These are phyloP conservation scores for Synchytrium microbalum DNA, from an alignment of 371 early-diverging fungal genomes.

Conservation along the genomic window DNA sequence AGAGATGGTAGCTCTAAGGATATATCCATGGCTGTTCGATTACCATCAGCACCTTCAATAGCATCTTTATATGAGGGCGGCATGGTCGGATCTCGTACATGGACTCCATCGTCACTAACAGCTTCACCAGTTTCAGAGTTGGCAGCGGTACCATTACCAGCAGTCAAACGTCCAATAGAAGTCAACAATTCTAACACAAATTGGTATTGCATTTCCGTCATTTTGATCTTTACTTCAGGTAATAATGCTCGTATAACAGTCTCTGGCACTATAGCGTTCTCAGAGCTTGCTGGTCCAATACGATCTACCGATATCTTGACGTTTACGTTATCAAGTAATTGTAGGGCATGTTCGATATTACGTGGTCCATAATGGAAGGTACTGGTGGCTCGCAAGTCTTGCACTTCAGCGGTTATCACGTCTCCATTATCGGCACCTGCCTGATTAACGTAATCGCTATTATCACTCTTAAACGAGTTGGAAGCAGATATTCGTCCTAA, in stretches of 20 bases:
- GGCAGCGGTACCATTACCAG: not conserved
- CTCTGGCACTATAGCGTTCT: not conserved
- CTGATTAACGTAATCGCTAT: too few relatives aligned
- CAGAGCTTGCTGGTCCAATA: not conserved
- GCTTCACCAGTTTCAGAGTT: not conserved
- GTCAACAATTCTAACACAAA: constrained; percentile 50
- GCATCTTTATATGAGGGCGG: not conserved
- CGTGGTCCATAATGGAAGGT: not conserved
- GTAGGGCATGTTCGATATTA: not conserved
- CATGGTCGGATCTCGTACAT: not conserved
- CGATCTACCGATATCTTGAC: constrained; percentile 49
- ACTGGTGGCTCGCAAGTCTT: not conserved
- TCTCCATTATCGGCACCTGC: not conserved
- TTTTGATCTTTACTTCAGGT: constrained; percentile 58
- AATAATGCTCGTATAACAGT: not conserved
- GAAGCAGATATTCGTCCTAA: constrained; percentile 79
- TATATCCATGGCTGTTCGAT: constrained; percentile 10
- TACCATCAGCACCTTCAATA: not conserved
- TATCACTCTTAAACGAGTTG: constrained; percentile 33
- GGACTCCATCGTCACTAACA: not conserved
- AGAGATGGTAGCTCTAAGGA: constrained; percentile 32
- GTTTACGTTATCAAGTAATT: constrained; percentile 8
- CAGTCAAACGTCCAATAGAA: constrained; percentile 18
- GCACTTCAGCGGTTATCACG: not conserved
- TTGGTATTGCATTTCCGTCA: constrained; percentile 74